These are phyloP conservation scores for Casuarina cunninghamiana DNA, from an alignment of 306 rosid genomes.

Conservation along the genomic window DNA sequence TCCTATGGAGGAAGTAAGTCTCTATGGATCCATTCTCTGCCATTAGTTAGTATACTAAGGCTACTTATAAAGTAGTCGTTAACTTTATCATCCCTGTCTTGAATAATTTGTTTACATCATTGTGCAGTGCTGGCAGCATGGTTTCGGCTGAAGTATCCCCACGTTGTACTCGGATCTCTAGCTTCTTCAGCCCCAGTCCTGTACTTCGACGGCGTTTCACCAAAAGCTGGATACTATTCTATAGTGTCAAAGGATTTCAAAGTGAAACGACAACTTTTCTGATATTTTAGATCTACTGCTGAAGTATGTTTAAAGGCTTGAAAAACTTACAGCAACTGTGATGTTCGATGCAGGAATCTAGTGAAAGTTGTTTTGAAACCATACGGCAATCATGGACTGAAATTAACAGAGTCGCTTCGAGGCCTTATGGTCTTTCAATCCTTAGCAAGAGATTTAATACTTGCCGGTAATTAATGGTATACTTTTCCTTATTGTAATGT, in stretches of 20 bases:
- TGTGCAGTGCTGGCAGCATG: conserved; percentile 78
- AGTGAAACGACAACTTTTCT: conserved; percentile 32
- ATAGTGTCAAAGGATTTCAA: conserved; percentile 59
- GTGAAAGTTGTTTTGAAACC: conserved; percentile 40
- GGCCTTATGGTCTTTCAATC: conserved; percentile 45
- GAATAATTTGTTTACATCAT: neutral
- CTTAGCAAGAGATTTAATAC: conserved; percentile 52
- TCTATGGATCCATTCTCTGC: neutral
- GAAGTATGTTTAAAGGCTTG: neutral
- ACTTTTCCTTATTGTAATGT: neutral
- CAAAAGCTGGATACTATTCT: conserved; percentile 47
- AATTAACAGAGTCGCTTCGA: conserved; percentile 48
- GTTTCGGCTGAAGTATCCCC: conserved; percentile 86
- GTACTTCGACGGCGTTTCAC: conserved; percentile 53
- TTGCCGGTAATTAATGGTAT: conserved; percentile 40
- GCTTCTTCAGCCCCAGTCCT: conserved; percentile 89
- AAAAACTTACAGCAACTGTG: neutral
- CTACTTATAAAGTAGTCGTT: too few species aligned
- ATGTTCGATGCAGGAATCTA: conserved; percentile 1
- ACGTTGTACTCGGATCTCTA: conserved; percentile 66
- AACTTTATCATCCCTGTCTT: too few species aligned
- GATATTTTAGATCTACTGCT: neutral
- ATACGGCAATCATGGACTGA: conserved; percentile 57
- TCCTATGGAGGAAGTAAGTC: conserved; percentile 74
- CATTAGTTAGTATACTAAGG: too few species aligned